Evolutionary conservation across 2,329 filamentous ascomycete species (phyloP), one percentile per base, ranked within the genome.

Genomic region (Bipolaris sorokiniana): DNA sequence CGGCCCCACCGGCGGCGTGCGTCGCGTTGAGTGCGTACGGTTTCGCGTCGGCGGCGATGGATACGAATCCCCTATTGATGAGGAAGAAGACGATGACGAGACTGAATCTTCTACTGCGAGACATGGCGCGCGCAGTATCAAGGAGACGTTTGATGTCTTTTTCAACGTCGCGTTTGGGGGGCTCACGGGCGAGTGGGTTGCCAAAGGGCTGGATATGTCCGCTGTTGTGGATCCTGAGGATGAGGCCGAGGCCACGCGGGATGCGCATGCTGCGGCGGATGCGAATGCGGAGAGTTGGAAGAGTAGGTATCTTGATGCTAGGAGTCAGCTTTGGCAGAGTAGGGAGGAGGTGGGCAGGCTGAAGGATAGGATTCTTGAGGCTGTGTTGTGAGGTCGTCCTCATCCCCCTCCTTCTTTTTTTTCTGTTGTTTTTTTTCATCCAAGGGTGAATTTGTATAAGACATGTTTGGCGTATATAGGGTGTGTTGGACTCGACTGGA

Each of bases 61-160:
- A 7, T 76, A 77, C 31, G 75, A 77, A 28, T 73, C 66, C n/a
- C 76, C 77, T 0, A 68, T 79, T 13, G 73, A 79, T 13, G 77
- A 80, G 9, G 73, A 74, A 5, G 74, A 78, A 11, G 74, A 74
- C 7, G 72, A 73, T n/a, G 60, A 38, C 0, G 65, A 46, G 23
- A 7, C 18, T 18, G 10, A 58, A 53, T 11, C 47, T 64, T 11
- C 34, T 63, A 11, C 34, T 1, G 10, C 23, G 3, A 16, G 63
- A 6, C 55, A 60, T 9, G 51, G 59, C 22, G 65, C 26, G 0
- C 26, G 56, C 1, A 61, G 38, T 3, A 65, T 78, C 16, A 70
- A 71, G 28, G 76, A 79, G 48, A 73, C 77, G 0, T 82, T 78
- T 50, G 80, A 82, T 51, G 67, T 83, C 1, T 74, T 64, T 26